Evolutionary conservation across 345 rosid species (phyloP).

Genomic region (Gossypium anomalum): DNA sequence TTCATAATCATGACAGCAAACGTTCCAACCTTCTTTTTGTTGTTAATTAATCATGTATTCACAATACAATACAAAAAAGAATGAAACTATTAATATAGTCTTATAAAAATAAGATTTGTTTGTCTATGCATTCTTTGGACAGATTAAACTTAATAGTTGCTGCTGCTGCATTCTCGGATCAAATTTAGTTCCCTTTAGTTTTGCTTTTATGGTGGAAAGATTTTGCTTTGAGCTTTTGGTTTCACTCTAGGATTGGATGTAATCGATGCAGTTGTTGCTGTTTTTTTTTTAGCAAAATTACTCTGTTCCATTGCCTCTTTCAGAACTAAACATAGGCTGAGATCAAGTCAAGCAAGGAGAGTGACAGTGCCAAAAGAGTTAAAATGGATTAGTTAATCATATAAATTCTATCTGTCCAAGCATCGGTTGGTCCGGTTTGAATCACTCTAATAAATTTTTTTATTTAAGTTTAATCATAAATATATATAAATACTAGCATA

Average conservation of each 20-base stretch:
- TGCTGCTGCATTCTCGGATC: not conserved
- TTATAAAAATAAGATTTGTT: not conserved
- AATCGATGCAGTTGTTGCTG: too few species aligned
- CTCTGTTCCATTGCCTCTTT: not conserved
- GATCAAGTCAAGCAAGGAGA: not conserved
- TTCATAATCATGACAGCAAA: not conserved
- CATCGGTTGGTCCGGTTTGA: too few species aligned
- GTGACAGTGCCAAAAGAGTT: too few species aligned
- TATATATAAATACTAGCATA: too few species aligned
- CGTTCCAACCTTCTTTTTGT: too few species aligned
- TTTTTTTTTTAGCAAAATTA: not conserved
- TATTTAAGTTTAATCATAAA: too few species aligned
- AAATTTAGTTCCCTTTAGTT: not conserved
- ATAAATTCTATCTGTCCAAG: too few species aligned
- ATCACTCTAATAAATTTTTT: too few species aligned
- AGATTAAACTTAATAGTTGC: not conserved
- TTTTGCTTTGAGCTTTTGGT: not conserved
- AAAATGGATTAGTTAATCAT: too few species aligned
- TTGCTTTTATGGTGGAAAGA: not conserved
- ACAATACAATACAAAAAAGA: too few species aligned
- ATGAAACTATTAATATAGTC: not conserved
- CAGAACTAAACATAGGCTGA: not conserved
- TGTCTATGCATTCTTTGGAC: not conserved
- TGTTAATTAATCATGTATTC: not conserved
- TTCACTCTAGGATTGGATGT: not conserved